A percentile compares a stretch with the other conserved stretches of the same genome.
These are phyloP conservation scores for Trypanosoma lewisi DNA, from an alignment of 208 protist species.

Conservation along the genomic window DNA sequence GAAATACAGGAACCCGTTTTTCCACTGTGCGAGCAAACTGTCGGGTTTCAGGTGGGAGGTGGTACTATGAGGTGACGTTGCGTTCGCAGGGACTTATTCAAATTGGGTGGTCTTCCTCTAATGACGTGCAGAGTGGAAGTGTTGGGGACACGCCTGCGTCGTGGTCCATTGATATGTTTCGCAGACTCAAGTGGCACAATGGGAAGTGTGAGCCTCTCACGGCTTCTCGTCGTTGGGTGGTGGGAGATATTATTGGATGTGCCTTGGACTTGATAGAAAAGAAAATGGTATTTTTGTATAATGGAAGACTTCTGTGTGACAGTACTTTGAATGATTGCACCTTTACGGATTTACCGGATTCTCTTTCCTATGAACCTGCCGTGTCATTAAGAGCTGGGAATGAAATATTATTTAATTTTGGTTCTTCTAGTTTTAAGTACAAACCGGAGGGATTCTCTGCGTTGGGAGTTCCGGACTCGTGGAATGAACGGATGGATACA, in stretches of 20 bases:
- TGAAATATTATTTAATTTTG: conserved; percentile 88
- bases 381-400: conserved; percentile 84
- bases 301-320: conserved; percentile 67
- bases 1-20: conserved; percentile 72
- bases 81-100: conserved; percentile 90
- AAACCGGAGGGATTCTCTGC: conserved; percentile 88
- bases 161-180: conserved; percentile 89
- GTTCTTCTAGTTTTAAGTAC: conserved; percentile 76
- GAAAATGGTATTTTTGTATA: conserved; percentile 83
- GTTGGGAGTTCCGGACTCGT: conserved; percentile 88
- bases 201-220: conserved; percentile 57
- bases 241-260: conserved; percentile 89
- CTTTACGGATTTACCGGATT: conserved; percentile 19
- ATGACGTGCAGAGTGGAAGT: conserved; percentile 33
- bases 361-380: conserved; percentile 63
- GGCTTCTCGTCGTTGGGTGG: conserved; percentile 61
- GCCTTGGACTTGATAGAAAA: conserved; percentile 68
- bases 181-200: conserved; percentile 84
- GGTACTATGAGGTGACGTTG: conserved; percentile 92
- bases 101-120: conserved; percentile 77
- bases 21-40: conserved; percentile 77
- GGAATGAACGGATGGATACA: conserved; percentile 88
- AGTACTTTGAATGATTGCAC: conserved; percentile 17
- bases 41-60: conserved; percentile 67
- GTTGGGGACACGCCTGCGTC: conserved; percentile 84